These are phyloP conservation scores for Lactifluus volemus DNA, from an alignment of 768 basidiomycete genomes.

Conservation along the genomic window DNA sequence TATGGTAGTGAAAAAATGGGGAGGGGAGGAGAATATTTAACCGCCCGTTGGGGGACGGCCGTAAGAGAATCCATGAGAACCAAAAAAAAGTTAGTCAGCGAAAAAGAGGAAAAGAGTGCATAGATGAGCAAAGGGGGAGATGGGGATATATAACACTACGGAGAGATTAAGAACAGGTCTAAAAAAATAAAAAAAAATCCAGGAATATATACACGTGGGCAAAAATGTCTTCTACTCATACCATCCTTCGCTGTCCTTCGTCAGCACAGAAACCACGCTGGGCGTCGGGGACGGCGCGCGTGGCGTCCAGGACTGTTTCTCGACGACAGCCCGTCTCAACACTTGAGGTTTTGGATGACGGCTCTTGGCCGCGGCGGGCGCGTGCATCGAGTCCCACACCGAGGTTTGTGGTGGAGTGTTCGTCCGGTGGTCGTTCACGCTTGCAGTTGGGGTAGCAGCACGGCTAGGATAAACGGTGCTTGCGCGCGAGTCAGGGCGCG, in stretches of 20 bases:
- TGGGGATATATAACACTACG: not conserved
- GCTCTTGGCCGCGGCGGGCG: constrained; percentile 22
- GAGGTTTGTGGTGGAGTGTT: constrained; percentile 46
- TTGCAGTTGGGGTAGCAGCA: constrained; percentile 41
- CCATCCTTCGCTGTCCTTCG: constrained; percentile 71
- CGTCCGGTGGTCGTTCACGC: constrained; percentile 32
- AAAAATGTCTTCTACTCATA: constrained; percentile 30
- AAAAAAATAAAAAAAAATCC: not conserved
- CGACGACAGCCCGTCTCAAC: not conserved
- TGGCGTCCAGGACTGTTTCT: constrained; percentile 20
- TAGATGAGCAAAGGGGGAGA: too few relatives aligned
- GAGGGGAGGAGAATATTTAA: not conserved
- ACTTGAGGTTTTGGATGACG: constrained; percentile 18
- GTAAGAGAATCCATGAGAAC: not conserved
- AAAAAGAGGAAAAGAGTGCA: not conserved
- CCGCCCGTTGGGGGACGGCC: not conserved
- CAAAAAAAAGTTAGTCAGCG: not conserved
- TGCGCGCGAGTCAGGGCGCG: constrained; percentile 68
- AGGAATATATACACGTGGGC: constrained; percentile 1
- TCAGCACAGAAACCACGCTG: constrained; percentile 67
- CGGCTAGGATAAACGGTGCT: constrained; percentile 54
- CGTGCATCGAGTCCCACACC: constrained; percentile 69
- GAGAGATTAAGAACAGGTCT: not conserved
- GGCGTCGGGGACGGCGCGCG: constrained; percentile 61
- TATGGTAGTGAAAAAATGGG: not conserved